Evolutionary conservation across 768 basidiomycete genomes (phyloP), one percentile per base, ranked within the genome.

Genomic region (Inosperma sp.): DNA sequence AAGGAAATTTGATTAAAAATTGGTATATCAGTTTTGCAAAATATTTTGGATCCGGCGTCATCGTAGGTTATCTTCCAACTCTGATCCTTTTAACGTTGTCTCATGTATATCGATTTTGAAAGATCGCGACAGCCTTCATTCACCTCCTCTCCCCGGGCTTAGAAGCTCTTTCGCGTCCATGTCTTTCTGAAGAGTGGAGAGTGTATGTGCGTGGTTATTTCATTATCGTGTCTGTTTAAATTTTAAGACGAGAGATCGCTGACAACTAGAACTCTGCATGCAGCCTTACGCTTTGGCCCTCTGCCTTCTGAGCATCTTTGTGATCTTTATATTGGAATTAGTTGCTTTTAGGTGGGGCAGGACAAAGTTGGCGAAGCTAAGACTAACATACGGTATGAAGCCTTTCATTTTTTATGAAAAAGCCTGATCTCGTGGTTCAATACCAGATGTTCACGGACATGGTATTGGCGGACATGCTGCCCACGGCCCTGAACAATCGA

Each of bases 271-370:
- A n/a, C n/a, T 67, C 76, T 88, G 0, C 75, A 93, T 4, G 93
- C 83, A 0, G 69, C 95, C 26, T n/a, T n/a, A n/a, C n/a, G n/a
- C n/a, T n/a, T n/a, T n/a, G n/a, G n/a, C n/a, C n/a, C n/a, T n/a
- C n/a, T 84, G 87, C 50, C 79, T 97, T 65, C 61, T 83, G 37
- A 84, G 89, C 59, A 83, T 95, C 29, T 93, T 92, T 64, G 57
- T 62, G 21, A 87, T 96, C 36, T 96, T 95, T 71, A 75, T 91
- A 58, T 68, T 88, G 44, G 93, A 97, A 67, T 65, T 97, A 14
- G 61, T 88, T 42, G 92, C 93, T 12, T 91, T 93, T 71, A 82
- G 93, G 46, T 83, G 86, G 75, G 94, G 94, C 0, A 85, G 80
- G 0, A 71, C 81, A 7, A 86, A 81, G 62, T 77, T 96, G 6